These are phyloP conservation scores for Pseudozyma thailandica DNA, from an alignment of 1,284 basidiomycete genomes.

Conservation along the genomic window DNA sequence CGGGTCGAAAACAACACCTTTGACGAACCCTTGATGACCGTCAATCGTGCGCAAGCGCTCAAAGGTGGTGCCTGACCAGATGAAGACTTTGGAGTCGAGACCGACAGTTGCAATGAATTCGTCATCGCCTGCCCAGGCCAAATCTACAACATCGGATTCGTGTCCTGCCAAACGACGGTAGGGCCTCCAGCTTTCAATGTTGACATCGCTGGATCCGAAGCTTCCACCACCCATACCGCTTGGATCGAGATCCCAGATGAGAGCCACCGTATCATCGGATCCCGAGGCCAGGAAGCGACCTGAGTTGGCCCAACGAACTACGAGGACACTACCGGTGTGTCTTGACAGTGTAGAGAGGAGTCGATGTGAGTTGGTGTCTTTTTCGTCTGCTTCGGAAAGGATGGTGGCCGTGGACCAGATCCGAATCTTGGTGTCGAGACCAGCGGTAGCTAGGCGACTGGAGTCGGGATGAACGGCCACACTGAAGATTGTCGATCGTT, in stretches of 20 bases:
- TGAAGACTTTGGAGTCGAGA: slow-evolving; percentile 86
- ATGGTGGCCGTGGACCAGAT: slow-evolving; percentile 98
- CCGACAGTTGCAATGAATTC: slow-evolving; percentile 90
- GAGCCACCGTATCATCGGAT: slow-evolving; percentile 92
- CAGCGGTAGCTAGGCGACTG: slow-evolving; percentile 93
- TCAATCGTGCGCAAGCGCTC: slow-evolving; percentile 79
- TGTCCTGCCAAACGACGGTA: slow-evolving; percentile 90
- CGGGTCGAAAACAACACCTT: slow-evolving; percentile 98
- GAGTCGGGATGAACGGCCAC: slow-evolving; percentile 94
- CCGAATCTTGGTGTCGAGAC: slow-evolving; percentile 90
- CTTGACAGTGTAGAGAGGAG: slow-evolving; percentile 89
- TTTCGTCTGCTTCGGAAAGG: slow-evolving; percentile 78
- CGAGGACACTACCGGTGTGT: slow-evolving; percentile 93
- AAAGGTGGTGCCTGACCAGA: slow-evolving; percentile 75
- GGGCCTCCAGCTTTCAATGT: slow-evolving; percentile 95
- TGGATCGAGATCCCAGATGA: slow-evolving; percentile 93
- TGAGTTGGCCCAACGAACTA: slow-evolving; percentile 94
- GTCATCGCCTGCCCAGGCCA: slow-evolving; percentile 89
- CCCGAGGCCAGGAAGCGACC: slow-evolving; percentile 94
- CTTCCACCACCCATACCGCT: slow-evolving; percentile 51
- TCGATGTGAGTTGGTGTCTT: slow-evolving; percentile 80
- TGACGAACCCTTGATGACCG: slow-evolving; percentile 94
- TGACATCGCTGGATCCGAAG: slow-evolving; percentile 62
- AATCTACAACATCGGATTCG: slow-evolving; percentile 83
- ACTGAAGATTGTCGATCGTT: slow-evolving; percentile 88